Evolutionary conservation across 768 basidiomycete genomes (phyloP).

Genomic region (Russula earlei): DNA sequence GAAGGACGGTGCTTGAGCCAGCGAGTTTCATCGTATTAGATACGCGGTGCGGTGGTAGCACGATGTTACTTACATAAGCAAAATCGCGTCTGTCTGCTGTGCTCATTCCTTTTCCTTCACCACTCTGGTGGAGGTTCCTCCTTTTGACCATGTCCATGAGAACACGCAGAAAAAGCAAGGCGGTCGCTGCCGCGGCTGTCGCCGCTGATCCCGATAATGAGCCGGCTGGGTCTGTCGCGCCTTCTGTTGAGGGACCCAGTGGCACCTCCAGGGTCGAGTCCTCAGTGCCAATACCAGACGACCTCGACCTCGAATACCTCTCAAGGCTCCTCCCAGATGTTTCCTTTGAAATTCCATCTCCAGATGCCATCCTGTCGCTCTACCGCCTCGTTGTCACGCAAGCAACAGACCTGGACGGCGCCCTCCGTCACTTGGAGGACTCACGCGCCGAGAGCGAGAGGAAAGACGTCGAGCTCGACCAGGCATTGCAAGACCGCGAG

Average conservation of each 20-base stretch:
- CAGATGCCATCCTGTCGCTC: conserved; percentile 50
- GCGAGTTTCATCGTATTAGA: too few relatives aligned
- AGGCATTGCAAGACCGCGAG: conserved; percentile 73
- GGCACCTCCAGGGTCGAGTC: conserved; percentile 31
- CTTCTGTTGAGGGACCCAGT: conserved; percentile 26
- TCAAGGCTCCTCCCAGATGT: conserved; percentile 52
- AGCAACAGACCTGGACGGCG: conserved; percentile 42
- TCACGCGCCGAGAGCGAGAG: conserved; percentile 54
- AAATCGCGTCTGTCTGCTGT: too few relatives aligned
- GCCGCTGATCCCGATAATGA: conserved; percentile 20
- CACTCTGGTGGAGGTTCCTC: background rate
- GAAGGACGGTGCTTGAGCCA: background rate
- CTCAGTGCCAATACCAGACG: conserved; percentile 47
- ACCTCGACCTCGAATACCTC: conserved; percentile 56
- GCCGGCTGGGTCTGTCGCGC: conserved; percentile 27
- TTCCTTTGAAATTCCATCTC: conserved; percentile 44
- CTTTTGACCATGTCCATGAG: conserved; percentile 33
- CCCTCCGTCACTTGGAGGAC: conserved; percentile 60
- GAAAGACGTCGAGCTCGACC: conserved; percentile 78
- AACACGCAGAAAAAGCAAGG: conserved; percentile 58
- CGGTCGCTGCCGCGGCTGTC: conserved; percentile 33
- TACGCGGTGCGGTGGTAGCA: too few relatives aligned
- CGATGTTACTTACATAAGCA: too few relatives aligned
- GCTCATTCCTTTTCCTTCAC: background rate
- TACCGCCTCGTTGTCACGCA: conserved; percentile 57